Evolutionary conservation across 352 stramenopile species (phyloP), one percentile per base, ranked within the genome.

Genomic region (Nothophytophthora sp.): DNA sequence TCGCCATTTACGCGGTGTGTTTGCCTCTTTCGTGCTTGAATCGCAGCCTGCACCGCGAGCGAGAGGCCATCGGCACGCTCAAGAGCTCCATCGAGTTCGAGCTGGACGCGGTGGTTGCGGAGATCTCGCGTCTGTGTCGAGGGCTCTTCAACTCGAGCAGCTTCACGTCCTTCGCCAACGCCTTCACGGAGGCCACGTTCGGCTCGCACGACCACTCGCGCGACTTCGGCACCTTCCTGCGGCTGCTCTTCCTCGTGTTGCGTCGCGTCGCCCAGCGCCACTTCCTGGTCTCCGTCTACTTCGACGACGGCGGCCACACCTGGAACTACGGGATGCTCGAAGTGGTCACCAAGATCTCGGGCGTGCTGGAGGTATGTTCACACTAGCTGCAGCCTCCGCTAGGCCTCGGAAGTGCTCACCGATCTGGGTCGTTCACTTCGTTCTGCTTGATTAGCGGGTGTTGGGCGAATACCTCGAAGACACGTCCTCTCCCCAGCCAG

Each of bases 141-240:
- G 69, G 67, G 8, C 86, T 90, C 37, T 92, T 86, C 65, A 89
- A 88, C 47, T 72, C 73, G 2, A 81, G 69, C 50, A 89, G 76
- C 49, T 83, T 74, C 43, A 92, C 76, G n/a, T 90, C 81, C 3
- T 88, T 89, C 42, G 75, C 82, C 38, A 88, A 86, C 50, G 73
- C 60, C 24, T 89, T 89, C 52, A 91, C 72, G 9, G 73, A 92
- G 39, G 82, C 78, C 15, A 78, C 74, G 5, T 94, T 92, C 41
- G 83, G 81, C 15, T 69, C 54, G 5, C 74, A 88, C 57, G 71
- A 85, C 43, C 65, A 86, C 38, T 88, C 81, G 9, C 62, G 36
- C 43, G 76, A 86, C 24, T 91, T 92, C 39, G 65, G 81, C 39
- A 85, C 71, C 1, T 94, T 90, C 38, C 33, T 92, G 45, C 75